Conservation (phyloP, 495 filamentous ascomycete genomes). For the Cercophora scortea region DNA sequence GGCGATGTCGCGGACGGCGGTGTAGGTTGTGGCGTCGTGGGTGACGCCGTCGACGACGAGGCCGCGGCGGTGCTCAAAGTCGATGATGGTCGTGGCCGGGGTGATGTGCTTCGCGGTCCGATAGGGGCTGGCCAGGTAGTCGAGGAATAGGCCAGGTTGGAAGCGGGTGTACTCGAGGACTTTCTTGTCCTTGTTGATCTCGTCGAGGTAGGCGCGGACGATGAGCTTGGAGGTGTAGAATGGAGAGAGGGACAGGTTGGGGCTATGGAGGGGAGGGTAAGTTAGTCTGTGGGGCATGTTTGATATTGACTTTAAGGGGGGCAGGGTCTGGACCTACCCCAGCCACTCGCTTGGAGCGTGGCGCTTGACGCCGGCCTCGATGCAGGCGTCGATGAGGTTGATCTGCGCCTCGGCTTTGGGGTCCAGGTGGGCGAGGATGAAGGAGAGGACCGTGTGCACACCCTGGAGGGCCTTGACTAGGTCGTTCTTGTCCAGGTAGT, state of each 20-base stretch:
- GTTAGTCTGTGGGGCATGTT: not conserved
- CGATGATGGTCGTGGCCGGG: conserved; percentile 27
- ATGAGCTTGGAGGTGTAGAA: conserved; percentile 44
- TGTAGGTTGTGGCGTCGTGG: conserved; percentile 39
- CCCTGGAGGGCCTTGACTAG: conserved; percentile 36
- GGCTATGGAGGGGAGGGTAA: not conserved
- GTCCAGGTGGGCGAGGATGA: conserved; percentile 35
- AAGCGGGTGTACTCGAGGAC: conserved; percentile 42
- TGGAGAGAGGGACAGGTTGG: conserved; percentile 11
- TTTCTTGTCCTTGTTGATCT: conserved; percentile 43
- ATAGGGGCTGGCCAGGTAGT: conserved; percentile 46
- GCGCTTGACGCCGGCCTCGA: conserved; percentile 46
- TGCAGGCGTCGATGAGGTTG: conserved; percentile 44
- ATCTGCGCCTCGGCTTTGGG: conserved; percentile 28
- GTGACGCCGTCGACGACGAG: conserved; percentile 39
- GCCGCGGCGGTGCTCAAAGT: conserved; percentile 42
- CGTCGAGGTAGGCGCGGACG: conserved; percentile 39
- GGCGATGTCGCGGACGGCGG: conserved; percentile 40
- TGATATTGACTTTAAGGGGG: too few relatives aligned
- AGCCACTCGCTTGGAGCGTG: conserved; percentile 44
- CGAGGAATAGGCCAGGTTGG: conserved; percentile 45
- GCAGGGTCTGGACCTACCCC: conserved; percentile 10
- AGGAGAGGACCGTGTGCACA: conserved; percentile 49
- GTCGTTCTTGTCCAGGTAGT: conserved; percentile 34
- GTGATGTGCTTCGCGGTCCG: conserved; percentile 42